Conservation (phyloP, 371 early-diverging fungal species). For the Mortierella sp. region DNA sequence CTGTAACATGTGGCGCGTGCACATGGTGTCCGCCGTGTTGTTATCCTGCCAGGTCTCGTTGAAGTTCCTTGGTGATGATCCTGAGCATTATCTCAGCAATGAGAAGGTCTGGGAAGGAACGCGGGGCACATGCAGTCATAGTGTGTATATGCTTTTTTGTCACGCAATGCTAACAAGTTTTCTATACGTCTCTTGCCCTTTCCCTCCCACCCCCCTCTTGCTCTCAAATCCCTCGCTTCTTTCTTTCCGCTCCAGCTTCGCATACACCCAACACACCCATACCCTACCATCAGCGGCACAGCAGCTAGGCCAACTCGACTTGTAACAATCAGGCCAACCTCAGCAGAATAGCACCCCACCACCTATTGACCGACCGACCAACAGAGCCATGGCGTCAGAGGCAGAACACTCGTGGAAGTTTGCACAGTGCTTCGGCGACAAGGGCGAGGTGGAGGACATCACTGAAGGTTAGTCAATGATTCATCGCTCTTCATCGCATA, state of each 20-base stretch:
- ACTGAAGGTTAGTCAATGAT: slow-evolving; percentile 86
- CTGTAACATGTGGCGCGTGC: too few species aligned
- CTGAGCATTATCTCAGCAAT: too few species aligned
- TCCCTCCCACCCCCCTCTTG: neutral
- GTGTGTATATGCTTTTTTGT: too few species aligned
- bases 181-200: neutral
- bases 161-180: neutral
- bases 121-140: too few species aligned
- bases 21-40: too few species aligned
- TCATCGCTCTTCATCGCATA: slow-evolving; percentile 2
- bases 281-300: too few species aligned
- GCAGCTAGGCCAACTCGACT: neutral
- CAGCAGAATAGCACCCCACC: neutral
- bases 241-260: slow-evolving; percentile 1
- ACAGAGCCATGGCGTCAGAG: slow-evolving; percentile 52
- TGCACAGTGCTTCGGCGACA: slow-evolving; percentile 99
- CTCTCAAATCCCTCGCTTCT: neutral
- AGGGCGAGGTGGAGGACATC: slow-evolving; percentile 97
- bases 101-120: too few species aligned
- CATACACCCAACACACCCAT: slow-evolving; percentile 1
- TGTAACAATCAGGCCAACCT: too few species aligned
- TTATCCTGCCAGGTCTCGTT: too few species aligned
- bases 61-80: too few species aligned
- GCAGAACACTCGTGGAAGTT: slow-evolving; percentile 91
- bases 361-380: neutral